Conservation (phyloP, 78 protist species). For the Planoprotostelium fungivorum region DNA sequence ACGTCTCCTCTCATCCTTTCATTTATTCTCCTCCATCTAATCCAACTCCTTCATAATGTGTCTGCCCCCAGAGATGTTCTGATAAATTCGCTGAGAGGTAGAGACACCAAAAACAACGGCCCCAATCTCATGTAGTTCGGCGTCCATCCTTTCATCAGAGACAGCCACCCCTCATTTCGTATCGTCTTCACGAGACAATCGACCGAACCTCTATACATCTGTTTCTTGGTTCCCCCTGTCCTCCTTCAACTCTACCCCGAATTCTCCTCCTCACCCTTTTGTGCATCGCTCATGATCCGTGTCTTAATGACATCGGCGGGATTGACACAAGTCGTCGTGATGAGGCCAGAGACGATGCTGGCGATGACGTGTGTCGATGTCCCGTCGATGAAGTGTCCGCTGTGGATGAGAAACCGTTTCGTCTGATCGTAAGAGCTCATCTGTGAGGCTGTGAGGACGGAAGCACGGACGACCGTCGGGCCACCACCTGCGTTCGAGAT, state of each 20-base stretch:
- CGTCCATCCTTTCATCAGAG: background rate
- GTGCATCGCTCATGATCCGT: background rate
- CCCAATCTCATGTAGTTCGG: slow-evolving; percentile 7
- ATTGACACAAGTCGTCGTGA: background rate
- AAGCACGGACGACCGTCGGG: background rate
- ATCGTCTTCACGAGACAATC: background rate
- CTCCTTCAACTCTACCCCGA: background rate
- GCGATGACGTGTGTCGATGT: background rate
- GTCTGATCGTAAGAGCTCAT: slow-evolving; percentile 6
- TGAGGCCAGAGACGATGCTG: slow-evolving; percentile 1
- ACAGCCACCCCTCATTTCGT: background rate
- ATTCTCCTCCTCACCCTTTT: background rate
- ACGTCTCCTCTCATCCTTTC: no score
- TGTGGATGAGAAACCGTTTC: background rate
- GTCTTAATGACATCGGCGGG: slow-evolving; percentile 8
- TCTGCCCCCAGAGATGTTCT: background rate
- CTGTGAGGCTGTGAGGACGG: slow-evolving; percentile 2
- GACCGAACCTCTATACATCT: background rate
- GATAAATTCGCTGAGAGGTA: background rate
- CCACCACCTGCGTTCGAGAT: background rate
- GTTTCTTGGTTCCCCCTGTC: background rate
- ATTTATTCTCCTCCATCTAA: no score
- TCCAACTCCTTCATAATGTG: background rate
- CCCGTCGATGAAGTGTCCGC: background rate
- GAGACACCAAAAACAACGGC: background rate